phyloP scores from a whole-genome alignment of 139 green algal species.

The Chlorella vulgaris region DNA sequence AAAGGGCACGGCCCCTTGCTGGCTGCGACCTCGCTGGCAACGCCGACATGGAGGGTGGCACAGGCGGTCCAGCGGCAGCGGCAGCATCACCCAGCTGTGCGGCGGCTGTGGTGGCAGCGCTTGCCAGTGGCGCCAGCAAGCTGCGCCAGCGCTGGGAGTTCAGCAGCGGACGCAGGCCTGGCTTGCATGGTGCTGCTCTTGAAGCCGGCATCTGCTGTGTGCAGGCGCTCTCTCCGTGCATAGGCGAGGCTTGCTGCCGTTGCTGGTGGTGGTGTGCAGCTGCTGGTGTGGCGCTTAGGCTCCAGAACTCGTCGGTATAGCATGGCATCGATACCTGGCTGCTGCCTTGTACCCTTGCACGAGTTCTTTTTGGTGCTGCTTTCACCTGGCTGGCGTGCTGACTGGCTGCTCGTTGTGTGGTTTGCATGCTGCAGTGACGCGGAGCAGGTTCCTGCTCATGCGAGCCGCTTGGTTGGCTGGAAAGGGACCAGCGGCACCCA shows the following conservation, averaged over 20 bases:
- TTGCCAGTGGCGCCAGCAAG: too few species aligned
- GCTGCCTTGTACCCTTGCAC: background rate
- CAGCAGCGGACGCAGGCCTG: too few species aligned
- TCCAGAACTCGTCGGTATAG: too few species aligned
- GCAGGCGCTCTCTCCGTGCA: background rate
- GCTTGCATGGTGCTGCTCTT: background rate
- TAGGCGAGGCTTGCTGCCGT: background rate
- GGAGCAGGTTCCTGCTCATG: background rate
- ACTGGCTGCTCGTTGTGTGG: background rate
- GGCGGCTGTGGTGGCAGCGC: background rate
- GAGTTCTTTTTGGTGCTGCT: background rate
- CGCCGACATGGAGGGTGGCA: background rate
- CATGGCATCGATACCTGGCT: background rate
- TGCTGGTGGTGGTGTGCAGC: background rate
- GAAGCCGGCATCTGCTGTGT: background rate
- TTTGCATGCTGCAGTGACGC: background rate
- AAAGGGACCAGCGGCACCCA: background rate
- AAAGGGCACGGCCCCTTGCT: too few species aligned
- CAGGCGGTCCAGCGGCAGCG: background rate
- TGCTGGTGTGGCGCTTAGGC: too few species aligned
- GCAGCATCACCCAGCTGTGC: background rate
- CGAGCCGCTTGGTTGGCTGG: conserved; percentile 7
- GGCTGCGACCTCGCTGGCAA: background rate
- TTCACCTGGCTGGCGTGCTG: background rate
- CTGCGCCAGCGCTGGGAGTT: background rate